phyloP scores from a whole-genome alignment of 805 yeast species.

The Saturnispora hagleri region DNA sequence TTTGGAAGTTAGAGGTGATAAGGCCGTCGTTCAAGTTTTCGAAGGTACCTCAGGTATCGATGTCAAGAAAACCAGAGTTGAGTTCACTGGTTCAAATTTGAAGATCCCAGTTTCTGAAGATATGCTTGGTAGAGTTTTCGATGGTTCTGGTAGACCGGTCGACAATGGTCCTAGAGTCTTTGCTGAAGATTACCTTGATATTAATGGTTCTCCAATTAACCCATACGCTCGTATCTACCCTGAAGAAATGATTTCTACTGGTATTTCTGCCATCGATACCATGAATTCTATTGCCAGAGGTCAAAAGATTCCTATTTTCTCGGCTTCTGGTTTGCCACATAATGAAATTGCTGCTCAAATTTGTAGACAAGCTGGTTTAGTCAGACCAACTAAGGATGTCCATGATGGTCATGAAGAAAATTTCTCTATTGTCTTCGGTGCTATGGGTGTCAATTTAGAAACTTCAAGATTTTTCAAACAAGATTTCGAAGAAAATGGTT shows the following conservation, averaged over 20 bases:
- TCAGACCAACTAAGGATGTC: constrained; percentile 98
- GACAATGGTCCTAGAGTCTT: constrained; percentile 97
- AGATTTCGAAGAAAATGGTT: constrained; percentile 98
- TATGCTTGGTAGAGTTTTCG: constrained; percentile 94
- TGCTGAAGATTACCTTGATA: constrained; percentile 97
- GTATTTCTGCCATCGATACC: constrained; percentile 96
- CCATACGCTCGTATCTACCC: constrained; percentile 98
- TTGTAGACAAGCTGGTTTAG: constrained; percentile 99
- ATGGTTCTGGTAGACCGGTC: constrained; percentile 97
- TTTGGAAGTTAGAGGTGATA: constrained; percentile 91
- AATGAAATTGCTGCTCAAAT: constrained; percentile 99
- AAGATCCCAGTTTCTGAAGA: constrained; percentile 95
- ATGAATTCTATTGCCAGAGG: constrained; percentile 99
- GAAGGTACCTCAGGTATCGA: constrained; percentile 99
- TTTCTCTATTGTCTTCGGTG: constrained; percentile 98
- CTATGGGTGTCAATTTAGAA: constrained; percentile 99
- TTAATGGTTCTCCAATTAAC: constrained; percentile 97
- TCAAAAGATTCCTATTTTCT: constrained; percentile 97
- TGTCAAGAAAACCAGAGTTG: constrained; percentile 94
- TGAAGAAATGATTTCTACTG: constrained; percentile 99
- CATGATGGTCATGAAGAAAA: constrained; percentile 99
- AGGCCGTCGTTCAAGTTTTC: constrained; percentile 97
- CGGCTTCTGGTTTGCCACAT: constrained; percentile 99
- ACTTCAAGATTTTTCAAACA: constrained; percentile 98
- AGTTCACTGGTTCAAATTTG: constrained; percentile 91